Percentiles rank a stretch among this genome's conserved stretches.
phyloP scores from a whole-genome alignment of 208 protist genomes.

The Trypanosomatidae sp. region DNA sequence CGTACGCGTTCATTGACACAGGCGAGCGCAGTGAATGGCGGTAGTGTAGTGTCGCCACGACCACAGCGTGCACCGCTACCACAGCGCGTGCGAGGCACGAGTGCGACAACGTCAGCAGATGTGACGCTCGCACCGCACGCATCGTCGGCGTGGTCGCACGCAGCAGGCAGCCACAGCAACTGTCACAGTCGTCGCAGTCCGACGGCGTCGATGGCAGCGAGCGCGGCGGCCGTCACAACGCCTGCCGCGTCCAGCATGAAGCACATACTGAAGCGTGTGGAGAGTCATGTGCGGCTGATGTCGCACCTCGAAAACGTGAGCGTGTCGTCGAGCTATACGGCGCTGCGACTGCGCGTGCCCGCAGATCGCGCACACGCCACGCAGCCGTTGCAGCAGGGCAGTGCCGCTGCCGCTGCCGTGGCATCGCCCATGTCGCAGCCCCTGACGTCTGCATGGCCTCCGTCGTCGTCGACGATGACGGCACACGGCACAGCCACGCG shows the following conservation, averaged over 20 bases:
- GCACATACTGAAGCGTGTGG: conserved; percentile 68
- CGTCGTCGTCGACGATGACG: no score
- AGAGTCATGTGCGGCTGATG: conserved; percentile 74
- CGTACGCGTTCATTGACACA: no score
- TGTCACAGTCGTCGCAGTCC: neutral
- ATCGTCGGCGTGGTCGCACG: neutral
- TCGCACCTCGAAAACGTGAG: conserved; percentile 56
- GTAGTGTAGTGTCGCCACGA: no score
- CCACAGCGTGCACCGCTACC: no score
- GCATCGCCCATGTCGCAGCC: no score
- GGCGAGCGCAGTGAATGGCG: no score
- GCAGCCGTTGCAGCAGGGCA: neutral
- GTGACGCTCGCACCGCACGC: conserved; percentile 1
- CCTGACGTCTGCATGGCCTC: no score
- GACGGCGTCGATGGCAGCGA: conserved; percentile 7
- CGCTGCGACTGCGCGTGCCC: conserved; percentile 36
- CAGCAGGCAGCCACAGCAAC: neutral
- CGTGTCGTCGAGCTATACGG: conserved; percentile 56
- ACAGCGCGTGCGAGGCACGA: no score
- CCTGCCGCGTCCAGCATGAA: conserved; percentile 24
- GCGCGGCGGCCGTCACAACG: no score
- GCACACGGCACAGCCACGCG: no score
- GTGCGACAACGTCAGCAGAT: conserved; percentile 2
- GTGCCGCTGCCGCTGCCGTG: neutral
- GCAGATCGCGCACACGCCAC: neutral